A percentile compares a stretch with the other conserved stretches of the same genome.
Conservation (phyloP, 441 rosid genomes). For the Adansonia gregorii region DNA sequence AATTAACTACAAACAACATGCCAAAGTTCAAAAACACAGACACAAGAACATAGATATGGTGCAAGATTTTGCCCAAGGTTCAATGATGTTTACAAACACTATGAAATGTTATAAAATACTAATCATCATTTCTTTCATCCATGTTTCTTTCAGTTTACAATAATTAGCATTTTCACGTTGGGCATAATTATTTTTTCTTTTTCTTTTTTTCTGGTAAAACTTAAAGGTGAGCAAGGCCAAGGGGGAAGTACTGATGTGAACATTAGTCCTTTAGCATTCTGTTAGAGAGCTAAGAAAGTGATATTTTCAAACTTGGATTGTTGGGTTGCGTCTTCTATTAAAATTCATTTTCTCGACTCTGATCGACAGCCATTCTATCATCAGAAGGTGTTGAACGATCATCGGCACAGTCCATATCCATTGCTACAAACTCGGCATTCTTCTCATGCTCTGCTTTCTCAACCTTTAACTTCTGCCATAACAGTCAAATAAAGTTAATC, state of each 20-base stretch:
- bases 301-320: not conserved
- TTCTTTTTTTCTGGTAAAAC: not conserved
- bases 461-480: constrained; percentile 51
- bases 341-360: constrained; percentile 18
- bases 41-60: not conserved
- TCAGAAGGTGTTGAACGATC: constrained; percentile 34
- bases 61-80: not conserved
- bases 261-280: not conserved
- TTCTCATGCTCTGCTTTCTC: constrained; percentile 37
- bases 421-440: constrained; percentile 28
- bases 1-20: not conserved
- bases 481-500: constrained; percentile 18
- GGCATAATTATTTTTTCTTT: not conserved
- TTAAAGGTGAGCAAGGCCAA: not conserved
- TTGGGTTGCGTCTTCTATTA: not conserved
- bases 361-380: constrained; percentile 32
- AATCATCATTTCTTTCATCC: not conserved
- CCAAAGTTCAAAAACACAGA: not conserved
- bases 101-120: not conserved
- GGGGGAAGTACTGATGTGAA: not conserved
- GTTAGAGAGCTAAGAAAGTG: not conserved
- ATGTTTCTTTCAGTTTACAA: not conserved
- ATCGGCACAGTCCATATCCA: not conserved
- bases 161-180: not conserved
- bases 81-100: not conserved